Evolutionary conservation across 2,329 filamentous ascomycete genomes (phyloP), one percentile per base, ranked within the genome.

Genomic region (Aulographum hederae): DNA sequence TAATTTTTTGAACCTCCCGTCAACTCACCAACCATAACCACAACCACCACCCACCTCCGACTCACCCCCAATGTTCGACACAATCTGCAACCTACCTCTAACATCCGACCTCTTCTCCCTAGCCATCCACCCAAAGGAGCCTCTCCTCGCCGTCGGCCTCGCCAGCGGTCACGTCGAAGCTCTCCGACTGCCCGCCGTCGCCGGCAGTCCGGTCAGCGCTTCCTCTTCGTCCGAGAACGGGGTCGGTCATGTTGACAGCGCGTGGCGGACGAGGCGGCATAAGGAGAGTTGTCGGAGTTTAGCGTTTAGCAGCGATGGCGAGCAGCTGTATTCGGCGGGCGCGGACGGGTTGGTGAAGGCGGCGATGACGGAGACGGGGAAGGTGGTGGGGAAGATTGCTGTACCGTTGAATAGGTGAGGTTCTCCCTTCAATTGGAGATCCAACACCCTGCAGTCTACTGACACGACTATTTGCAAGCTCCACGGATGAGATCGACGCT

Each of bases 211-310:
- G 2, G 54, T 50, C 4, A 50, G 42, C 6, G 46, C 51, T 2
- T 48, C 54, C 2, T 32, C 49, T 6, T 49, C 48, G 19, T 60
- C 60, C 16, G 60, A 62, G 43, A 65, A 61, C 43, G 82, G 81
- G 8, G 77, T 68, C 39, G 78, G 75, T 27, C 70, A 75, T 34
- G 78, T 95, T 39, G 78, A 85, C 42, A 81, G 76, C 1, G 60
- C 74, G 37, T 98, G 89, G 89, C 69, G 71, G 44, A 95, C 89
- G 4, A 67, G 74, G 42, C 68, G 89, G 38, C 89, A 98, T 58
- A 92, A 93, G 61, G 86, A 84, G 10, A 94, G 84, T 63, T 95
- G 86, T 50, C 69, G 89, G 32, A 75, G 72, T 37, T 58, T 95
- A 34, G 72, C 67, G 4, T 95, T 85, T 55, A 76, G 73, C 40